A percentile compares a stretch with the other conserved stretches of the same genome.
Conservation (phyloP, 768 basidiomycete species). For the Gymnopilus dilepis region DNA sequence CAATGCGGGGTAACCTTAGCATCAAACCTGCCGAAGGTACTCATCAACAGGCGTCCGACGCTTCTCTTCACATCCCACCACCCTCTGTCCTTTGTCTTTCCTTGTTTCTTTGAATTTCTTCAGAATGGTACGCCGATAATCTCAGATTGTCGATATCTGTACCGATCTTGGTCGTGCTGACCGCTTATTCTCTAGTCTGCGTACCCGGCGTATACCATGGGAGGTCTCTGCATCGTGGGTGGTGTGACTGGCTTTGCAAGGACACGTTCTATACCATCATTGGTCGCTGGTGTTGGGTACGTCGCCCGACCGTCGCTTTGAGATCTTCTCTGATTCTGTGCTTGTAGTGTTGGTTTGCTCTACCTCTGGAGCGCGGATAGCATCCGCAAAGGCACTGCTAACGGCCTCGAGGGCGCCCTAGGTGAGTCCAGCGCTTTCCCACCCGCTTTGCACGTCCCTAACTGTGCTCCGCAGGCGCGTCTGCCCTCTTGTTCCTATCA, state of each 20-base stretch:
- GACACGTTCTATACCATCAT: conserved; percentile 79
- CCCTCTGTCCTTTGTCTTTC: not conserved
- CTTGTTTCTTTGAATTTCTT: not conserved
- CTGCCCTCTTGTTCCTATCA: conserved; percentile 73
- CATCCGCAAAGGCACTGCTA: conserved; percentile 72
- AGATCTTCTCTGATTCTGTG: not conserved
- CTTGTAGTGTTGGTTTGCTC: conserved; percentile 70
- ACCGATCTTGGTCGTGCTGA: not conserved
- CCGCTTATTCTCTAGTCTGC: conserved; percentile 58
- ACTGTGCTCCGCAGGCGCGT: conserved; percentile 59
- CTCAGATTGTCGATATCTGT: not conserved
- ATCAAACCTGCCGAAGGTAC: not conserved
- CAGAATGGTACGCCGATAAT: conserved; percentile 15
- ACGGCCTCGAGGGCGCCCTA: conserved; percentile 80
- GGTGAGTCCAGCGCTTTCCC: conserved; percentile 47
- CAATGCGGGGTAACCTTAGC: not conserved
- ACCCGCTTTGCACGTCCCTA: not conserved
- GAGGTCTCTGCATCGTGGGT: conserved; percentile 76
- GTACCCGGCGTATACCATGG: conserved; percentile 80
- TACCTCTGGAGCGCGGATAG: conserved; percentile 81
- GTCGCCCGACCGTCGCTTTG: conserved; percentile 24
- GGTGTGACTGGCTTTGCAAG: conserved; percentile 74
- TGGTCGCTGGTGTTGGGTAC: conserved; percentile 83
- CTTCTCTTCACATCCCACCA: conserved; percentile 5
- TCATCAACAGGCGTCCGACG: conserved; percentile 1